Conservation (phyloP, 305 asterid genomes). For the Fraxinus paxiana region DNA sequence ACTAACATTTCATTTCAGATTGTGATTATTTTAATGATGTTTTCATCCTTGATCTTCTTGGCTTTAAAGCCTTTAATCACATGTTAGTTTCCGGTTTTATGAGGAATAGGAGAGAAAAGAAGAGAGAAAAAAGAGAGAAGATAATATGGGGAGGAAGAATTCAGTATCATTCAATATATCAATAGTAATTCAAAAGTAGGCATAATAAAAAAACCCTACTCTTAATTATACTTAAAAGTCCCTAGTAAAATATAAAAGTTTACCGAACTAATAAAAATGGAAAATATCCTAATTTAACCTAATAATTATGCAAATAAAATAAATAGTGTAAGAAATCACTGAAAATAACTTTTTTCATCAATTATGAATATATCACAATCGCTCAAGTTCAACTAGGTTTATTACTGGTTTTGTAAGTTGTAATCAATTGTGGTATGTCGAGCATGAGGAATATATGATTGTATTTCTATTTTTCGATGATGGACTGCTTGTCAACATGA, state of each 20-base stretch:
- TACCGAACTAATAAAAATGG: background rate
- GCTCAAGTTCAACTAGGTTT: slow-evolving; percentile 10
- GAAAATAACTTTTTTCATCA: background rate
- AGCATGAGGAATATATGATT: slow-evolving; percentile 7
- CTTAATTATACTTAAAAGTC: background rate
- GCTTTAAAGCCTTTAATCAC: background rate
- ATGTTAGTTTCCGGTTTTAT: background rate
- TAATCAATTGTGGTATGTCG: background rate
- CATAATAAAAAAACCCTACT: background rate
- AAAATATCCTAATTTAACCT: background rate
- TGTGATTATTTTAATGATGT: slow-evolving; percentile 8
- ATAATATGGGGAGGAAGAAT: background rate
- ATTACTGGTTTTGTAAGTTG: slow-evolving; percentile 5
- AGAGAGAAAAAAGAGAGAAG: background rate
- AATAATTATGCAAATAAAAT: background rate
- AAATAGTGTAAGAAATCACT: background rate
- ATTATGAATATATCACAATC: background rate
- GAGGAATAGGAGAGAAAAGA: background rate
- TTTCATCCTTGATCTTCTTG: background rate
- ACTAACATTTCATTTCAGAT: slow-evolving; percentile 5
- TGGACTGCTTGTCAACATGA: slow-evolving; percentile 12
- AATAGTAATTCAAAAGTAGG: background rate
- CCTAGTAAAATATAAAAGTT: background rate
- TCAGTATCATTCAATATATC: background rate
- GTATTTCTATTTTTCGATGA: slow-evolving; percentile 5